phyloP scores from a whole-genome alignment of 2,329 filamentous ascomycete species.

The Beauveria scarabaeidicola region DNA sequence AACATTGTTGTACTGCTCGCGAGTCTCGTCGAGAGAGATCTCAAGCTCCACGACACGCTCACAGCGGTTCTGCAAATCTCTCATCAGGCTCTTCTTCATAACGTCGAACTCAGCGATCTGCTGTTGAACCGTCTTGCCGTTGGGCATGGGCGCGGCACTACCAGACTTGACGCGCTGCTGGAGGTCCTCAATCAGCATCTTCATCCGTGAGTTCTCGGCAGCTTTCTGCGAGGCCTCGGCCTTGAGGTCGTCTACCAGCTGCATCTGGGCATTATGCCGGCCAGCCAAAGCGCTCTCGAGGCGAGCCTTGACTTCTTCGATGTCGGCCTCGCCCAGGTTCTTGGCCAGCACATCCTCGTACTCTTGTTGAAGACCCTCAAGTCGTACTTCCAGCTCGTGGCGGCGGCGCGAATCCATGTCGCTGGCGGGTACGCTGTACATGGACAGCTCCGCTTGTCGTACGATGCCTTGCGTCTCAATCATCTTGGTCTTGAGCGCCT shows the following conservation, averaged over 20 bases:
- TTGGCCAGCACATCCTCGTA: slow-evolving; percentile 76
- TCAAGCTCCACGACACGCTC: slow-evolving; percentile 97
- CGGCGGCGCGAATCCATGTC: slow-evolving; percentile 59
- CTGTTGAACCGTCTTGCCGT: slow-evolving; percentile 89
- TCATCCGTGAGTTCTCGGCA: slow-evolving; percentile 75
- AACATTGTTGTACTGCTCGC: slow-evolving; percentile 99
- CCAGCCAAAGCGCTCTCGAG: slow-evolving; percentile 69
- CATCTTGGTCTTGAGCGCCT: slow-evolving; percentile 67
- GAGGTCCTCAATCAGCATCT: slow-evolving; percentile 70
- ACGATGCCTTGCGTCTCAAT: slow-evolving; percentile 88
- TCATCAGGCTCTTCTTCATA: slow-evolving; percentile 99
- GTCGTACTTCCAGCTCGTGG: slow-evolving; percentile 66
- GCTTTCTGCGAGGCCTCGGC: slow-evolving; percentile 67
- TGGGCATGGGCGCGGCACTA: slow-evolving; percentile 51
- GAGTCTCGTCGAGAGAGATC: slow-evolving; percentile 92
- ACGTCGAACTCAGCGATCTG: slow-evolving; percentile 98
- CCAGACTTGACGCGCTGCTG: slow-evolving; percentile 64
- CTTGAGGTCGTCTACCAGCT: slow-evolving; percentile 70
- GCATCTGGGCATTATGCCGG: slow-evolving; percentile 63
- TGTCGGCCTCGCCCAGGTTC: slow-evolving; percentile 69
- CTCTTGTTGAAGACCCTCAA: slow-evolving; percentile 67
- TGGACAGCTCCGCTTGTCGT: slow-evolving; percentile 80
- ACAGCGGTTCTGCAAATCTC: slow-evolving; percentile 94
- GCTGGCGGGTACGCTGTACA: slow-evolving; percentile 60
- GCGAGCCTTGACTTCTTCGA: slow-evolving; percentile 73